Evolutionary conservation across 352 stramenopile species (phyloP), one percentile per base, ranked within the genome.

Genomic region (Elongisporangium anandrum): DNA sequence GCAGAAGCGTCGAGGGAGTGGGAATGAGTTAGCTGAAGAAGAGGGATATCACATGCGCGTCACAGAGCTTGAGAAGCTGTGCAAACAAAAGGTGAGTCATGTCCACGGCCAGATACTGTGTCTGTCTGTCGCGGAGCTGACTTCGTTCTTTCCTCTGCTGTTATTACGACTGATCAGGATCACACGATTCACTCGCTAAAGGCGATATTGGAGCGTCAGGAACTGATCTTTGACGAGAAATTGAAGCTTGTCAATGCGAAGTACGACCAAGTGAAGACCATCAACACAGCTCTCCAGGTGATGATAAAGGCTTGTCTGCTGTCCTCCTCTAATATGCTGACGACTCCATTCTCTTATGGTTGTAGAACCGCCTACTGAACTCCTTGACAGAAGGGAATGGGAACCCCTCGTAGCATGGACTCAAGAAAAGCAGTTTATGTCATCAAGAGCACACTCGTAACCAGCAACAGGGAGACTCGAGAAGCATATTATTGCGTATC

Each of bases 231-330:
- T 10, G 81, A 91, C 20, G 79, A 87, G 22, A 94, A 91, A 52
- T 56, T 89, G 17, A 87, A 84, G 64, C 64, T 88, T 26, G 62
- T 81, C 20, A 84, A 71, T 29, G 67, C 70, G 45, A 94, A 92
- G 54, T 94, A 94, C 60, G 74, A 83, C 41, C 80, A 94, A 60
- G 76, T 88, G 19, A 92, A 92, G 61, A 69, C 73, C 29, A 90
- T 94, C 57, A 94, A 91, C 59, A 62, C 92, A 56, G 75, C 81
- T 3, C 65, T 94, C 21, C 85, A 93, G 75, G 83, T 90, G 68
- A 13, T 34, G 50, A 0, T 20, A 15, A n/a, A n/a, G n/a, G n/a
- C n/a, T n/a, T n/a, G n/a, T n/a, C n/a, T n/a, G n/a, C n/a, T n/a
- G n/a, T n/a, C n/a, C n/a, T n/a, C n/a, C n/a, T n/a, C n/a, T n/a